Evolutionary conservation across 2,329 filamentous ascomycete species (phyloP).

Genomic region (Eutypa lata): DNA sequence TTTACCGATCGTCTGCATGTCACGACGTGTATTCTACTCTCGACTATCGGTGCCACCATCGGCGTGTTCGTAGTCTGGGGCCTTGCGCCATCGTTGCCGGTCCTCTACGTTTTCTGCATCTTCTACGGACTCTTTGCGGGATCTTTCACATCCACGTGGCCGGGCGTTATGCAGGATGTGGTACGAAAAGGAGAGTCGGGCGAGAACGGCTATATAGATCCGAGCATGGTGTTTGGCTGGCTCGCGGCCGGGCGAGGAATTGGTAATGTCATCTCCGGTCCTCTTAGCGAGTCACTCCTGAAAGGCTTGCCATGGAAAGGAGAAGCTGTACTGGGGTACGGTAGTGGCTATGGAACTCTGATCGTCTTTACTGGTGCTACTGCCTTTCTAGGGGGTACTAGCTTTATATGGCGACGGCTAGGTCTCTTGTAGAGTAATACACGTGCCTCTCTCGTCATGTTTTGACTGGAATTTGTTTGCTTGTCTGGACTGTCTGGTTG

Average conservation of each 20-base stretch:
- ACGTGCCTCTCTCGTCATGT: not conserved
- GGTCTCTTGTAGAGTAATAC: conserved; percentile 17
- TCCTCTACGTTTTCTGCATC: conserved; percentile 58
- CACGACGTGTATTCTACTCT: conserved; percentile 55
- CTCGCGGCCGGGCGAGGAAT: conserved; percentile 58
- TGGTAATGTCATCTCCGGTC: conserved; percentile 57
- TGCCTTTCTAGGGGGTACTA: conserved; percentile 44
- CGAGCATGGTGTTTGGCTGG: conserved; percentile 55
- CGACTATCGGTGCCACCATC: conserved; percentile 52
- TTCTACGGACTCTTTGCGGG: conserved; percentile 65
- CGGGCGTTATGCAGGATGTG: conserved; percentile 50
- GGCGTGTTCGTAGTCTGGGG: conserved; percentile 63
- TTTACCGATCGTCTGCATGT: conserved; percentile 53
- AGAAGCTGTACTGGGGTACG: conserved; percentile 40
- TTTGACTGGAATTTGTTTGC: too few relatives aligned
- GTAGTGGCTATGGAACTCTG: conserved; percentile 49
- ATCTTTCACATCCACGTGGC: conserved; percentile 61
- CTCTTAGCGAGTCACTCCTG: conserved; percentile 52
- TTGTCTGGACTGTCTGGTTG: too few relatives aligned
- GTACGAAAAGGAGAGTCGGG: conserved; percentile 20
- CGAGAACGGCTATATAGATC: conserved; percentile 31
- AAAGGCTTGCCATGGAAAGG: conserved; percentile 42
- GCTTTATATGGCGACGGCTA: conserved; percentile 38
- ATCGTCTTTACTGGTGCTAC: conserved; percentile 57
- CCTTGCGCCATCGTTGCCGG: conserved; percentile 45